Base-by-base conservation (phyloP, 257 asterid species). In the Fraxinus pennsylvanica region DNA sequence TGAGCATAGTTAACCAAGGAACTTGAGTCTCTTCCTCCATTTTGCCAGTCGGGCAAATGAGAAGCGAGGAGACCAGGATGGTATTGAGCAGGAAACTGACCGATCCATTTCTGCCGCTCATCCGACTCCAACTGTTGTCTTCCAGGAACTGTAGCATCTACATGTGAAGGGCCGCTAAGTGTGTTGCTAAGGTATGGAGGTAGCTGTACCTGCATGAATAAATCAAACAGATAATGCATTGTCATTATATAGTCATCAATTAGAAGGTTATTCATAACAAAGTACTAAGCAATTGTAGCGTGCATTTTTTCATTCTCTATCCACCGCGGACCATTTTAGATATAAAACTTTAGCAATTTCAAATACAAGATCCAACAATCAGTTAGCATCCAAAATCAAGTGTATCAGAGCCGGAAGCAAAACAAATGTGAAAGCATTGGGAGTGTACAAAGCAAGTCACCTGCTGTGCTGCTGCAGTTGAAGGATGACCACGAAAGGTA, bases 381-480 rank as follows among this genome's bases (percentile, higher is more conserved):
- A 15, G 10, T 19, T 0, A 15, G 61, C n/a, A 52, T 52, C 22
- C 61, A 52, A 52, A 74, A 59, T 68, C 71, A 38, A 30, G 45
- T 32, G 29, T 73, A 36, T 39, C 19, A 47, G 57, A n/a, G 77
- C 7, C 45, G 19, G 59, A 63, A 68, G 65, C 1, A 35, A 29
- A 71, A 30, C 1, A 43, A 80, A 8, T 32, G 66, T 3, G 29
- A 15, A 52, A 0, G 22, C 3, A 2, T 52, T 43, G 4, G 69
- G 43, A 72, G 54, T 57, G 36, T 67, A 33, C 3, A 59, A n/a
- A 75, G 39, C 63, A 63, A 73, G 45, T 76, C 78, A 93, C 96
- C 97, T 87, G 96, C 73, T 88, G 89, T 71, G 86, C 72, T 72
- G 86, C 75, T 43, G 83, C 79, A 21, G 87, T 81, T 65, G 92